phyloP scores from a whole-genome alignment of 2,329 filamentous ascomycete species.

The Plenodomus lindquistii region DNA sequence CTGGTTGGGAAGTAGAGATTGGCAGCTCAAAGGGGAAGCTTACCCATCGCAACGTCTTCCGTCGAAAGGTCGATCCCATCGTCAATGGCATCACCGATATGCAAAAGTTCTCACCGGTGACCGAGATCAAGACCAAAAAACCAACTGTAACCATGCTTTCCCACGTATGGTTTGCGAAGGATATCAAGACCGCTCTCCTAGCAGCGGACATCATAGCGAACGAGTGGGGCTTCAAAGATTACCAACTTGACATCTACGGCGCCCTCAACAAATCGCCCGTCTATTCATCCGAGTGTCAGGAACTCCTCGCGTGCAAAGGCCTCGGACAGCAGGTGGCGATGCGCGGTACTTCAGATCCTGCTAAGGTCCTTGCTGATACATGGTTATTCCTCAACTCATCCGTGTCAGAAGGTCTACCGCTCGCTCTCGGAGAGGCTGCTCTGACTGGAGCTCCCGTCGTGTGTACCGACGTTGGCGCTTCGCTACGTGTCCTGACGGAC shows the following conservation, averaged over 20 bases:
- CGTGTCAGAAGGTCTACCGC: slow-evolving; percentile 59
- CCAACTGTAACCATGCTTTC: slow-evolving; percentile 69
- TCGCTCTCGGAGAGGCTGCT: slow-evolving; percentile 63
- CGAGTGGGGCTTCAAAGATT: slow-evolving; percentile 67
- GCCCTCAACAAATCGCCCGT: slow-evolving; percentile 65
- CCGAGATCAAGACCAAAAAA: slow-evolving; percentile 60
- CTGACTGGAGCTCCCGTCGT: slow-evolving; percentile 61
- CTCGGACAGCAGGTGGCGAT: slow-evolving; percentile 56
- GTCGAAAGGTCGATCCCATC: slow-evolving; percentile 65
- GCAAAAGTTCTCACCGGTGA: slow-evolving; percentile 64
- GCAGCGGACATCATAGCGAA: slow-evolving; percentile 69
- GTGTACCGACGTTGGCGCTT: slow-evolving; percentile 61
- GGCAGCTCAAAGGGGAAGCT: slow-evolving; percentile 62
- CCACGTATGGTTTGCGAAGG: slow-evolving; percentile 63
- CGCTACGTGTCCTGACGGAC: slow-evolving; percentile 60
- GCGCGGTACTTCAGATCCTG: slow-evolving; percentile 60
- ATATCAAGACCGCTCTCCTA: slow-evolving; percentile 66
- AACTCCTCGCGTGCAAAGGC: slow-evolving; percentile 60
- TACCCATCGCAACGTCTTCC: slow-evolving; percentile 61
- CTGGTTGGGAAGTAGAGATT: slow-evolving; percentile 66
- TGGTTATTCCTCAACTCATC: slow-evolving; percentile 59
- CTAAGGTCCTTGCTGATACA: slow-evolving; percentile 48
- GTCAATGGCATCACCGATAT: slow-evolving; percentile 69
- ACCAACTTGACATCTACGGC: slow-evolving; percentile 65
- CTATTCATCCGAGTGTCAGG: slow-evolving; percentile 63